Evolutionary conservation across 2,329 filamentous ascomycete species (phyloP).

Genomic region (Alternaria incomplexa): DNA sequence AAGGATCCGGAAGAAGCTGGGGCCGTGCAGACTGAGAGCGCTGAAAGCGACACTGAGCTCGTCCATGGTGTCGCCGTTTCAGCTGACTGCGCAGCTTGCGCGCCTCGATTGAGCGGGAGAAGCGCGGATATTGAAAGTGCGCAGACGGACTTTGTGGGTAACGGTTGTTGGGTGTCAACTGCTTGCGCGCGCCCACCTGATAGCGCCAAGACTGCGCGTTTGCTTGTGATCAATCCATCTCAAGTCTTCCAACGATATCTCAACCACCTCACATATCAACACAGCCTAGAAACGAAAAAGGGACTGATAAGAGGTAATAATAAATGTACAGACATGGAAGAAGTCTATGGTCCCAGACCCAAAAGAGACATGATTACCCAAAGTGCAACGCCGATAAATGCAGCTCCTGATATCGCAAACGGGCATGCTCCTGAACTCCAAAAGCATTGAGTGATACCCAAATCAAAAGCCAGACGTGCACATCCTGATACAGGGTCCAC

Average conservation of each 20-base stretch:
- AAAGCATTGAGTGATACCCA: neutral
- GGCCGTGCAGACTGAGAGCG: neutral
- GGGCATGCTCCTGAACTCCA: neutral
- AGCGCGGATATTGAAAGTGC: neutral
- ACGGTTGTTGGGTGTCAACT: neutral
- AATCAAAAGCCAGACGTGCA: neutral
- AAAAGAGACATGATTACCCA: neutral
- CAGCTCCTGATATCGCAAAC: neutral
- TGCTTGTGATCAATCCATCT: neutral
- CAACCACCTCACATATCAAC: neutral
- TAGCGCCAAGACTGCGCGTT: neutral
- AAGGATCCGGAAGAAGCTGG: neutral
- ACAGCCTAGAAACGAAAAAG: neutral
- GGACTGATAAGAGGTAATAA: neutral
- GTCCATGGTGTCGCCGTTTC: neutral
- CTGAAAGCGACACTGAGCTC: neutral
- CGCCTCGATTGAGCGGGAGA: neutral
- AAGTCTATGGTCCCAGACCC: neutral
- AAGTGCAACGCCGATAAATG: neutral
- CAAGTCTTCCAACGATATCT: neutral
- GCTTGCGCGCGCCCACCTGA: neutral
- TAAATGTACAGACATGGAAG: neutral
- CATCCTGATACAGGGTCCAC: neutral
- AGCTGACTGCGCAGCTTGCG: neutral
- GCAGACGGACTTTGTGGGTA: neutral